A percentile compares a stretch with the other conserved stretches of the same genome.
Conservation (phyloP, 306 rosid genomes). For the Betula pendula region DNA sequence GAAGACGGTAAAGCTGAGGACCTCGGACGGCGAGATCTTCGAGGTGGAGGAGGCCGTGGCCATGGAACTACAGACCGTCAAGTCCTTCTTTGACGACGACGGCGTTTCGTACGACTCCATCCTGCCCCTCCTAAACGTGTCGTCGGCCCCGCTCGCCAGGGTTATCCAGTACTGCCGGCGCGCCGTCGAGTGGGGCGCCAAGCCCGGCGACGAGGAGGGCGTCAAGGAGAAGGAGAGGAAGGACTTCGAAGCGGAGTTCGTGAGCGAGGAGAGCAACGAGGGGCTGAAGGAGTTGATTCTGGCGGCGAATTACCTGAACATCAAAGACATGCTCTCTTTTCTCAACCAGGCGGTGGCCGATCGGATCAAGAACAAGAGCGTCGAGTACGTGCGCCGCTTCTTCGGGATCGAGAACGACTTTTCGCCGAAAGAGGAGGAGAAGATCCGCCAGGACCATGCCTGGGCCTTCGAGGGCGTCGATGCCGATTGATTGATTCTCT, state of each 20-base stretch:
- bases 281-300: constrained; percentile 23
- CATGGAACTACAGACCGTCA: constrained; percentile 32
- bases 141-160: constrained; percentile 3
- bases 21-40: constrained; percentile 21
- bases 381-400: constrained; percentile 21
- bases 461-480: constrained; percentile 45
- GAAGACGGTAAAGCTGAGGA: constrained; percentile 2
- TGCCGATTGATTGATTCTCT: constrained; percentile 25
- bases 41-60: constrained; percentile 18
- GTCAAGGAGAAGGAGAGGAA: background rate
- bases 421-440: constrained; percentile 37
- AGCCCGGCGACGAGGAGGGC: background rate
- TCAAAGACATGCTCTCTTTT: constrained; percentile 10
- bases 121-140: constrained; percentile 32
- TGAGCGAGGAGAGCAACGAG: background rate
- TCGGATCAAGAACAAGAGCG: constrained; percentile 35
- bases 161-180: constrained; percentile 23
- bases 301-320: constrained; percentile 34
- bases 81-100: constrained; percentile 25
- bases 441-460: constrained; percentile 5
- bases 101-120: background rate
- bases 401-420: constrained; percentile 38
- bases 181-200: background rate
- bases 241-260: constrained; percentile 1
- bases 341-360: constrained; percentile 18